Base-by-base conservation (phyloP, 208 protist genomes). In the Wallacemonas sp. region DNA sequence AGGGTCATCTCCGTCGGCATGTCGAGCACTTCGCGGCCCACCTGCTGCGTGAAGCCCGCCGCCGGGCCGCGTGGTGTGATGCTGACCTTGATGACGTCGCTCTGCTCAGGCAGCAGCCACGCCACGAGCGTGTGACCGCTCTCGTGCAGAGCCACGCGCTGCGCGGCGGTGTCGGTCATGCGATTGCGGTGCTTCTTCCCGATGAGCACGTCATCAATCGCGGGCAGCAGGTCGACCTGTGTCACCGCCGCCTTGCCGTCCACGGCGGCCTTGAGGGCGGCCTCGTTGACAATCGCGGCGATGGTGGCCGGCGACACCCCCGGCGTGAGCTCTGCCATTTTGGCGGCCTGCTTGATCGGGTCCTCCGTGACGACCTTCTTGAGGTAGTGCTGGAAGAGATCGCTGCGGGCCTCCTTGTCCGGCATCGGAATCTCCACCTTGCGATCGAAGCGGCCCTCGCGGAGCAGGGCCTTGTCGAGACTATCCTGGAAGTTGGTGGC, bases 401-500 rank as follows among this genome's bases (percentile, higher is more conserved):
- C 79, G 39, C 62, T 64, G 39, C 92, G 77, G 16, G 84, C 86
- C 46, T 48, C 61, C 48, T 74, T 75, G 77, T 97, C 92, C 8
- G 92, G 92, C 78, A 94, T 84, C 4, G 74, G 78, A 29, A 97
- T 82, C 42, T 89, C 78, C 41, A 98, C 91, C 71, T 95, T 86
- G 42, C 98, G 82, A 65, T 99, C 98, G 71, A 99, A 99, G 25
- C 98, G 91, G 36, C 98, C 98, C 25, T 98, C 98, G 41, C 98
- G 90, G 49, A 99, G 65, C 28, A 99, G 87, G 12, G 97, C 97
- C 71, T 83, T 77, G 82, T 99, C 98, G 1, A 99, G 64, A 26
- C 93, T 90, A 63, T 98, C 95, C 39, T 76, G 67, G 44, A 98
- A 92, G 82, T 99, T 99, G 7, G 98, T 99, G 16, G 91, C 97